Evolutionary conservation across 2,329 filamentous ascomycete species (phyloP).

Genomic region (Aspergillus chevalieri): DNA sequence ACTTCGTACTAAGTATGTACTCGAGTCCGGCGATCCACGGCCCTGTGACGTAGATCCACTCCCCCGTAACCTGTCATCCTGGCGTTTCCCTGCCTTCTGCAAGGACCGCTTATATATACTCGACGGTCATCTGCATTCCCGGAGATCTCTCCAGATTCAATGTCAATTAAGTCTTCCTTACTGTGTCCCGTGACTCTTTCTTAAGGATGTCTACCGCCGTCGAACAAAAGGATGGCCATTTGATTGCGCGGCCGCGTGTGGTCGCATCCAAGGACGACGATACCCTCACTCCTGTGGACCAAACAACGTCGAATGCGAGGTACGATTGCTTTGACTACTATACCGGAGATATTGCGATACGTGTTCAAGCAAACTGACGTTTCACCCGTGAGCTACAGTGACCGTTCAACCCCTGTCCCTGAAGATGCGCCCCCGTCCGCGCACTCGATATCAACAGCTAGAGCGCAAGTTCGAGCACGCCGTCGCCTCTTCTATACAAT

Average conservation of each 20-base stretch:
- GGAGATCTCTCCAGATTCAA: conserved; percentile 6
- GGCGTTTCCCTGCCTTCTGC: neutral
- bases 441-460: conserved; percentile 75
- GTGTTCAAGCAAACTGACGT: too few species aligned
- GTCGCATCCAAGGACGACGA: conserved; percentile 21
- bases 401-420: conserved; percentile 74
- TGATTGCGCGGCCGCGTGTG: conserved; percentile 29
- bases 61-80: neutral
- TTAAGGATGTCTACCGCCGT: conserved; percentile 27
- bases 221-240: conserved; percentile 18
- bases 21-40: neutral
- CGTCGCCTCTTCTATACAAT: conserved; percentile 87
- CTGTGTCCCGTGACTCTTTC: conserved; percentile 2
- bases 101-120: neutral
- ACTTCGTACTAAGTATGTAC: too few species aligned
- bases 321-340: conserved; percentile 6
- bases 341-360: too few species aligned
- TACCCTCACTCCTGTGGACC: conserved; percentile 22
- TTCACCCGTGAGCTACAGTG: conserved; percentile 45
- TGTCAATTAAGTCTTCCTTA: conserved; percentile 7
- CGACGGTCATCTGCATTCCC: neutral
- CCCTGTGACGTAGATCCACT: neutral
- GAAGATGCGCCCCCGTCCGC: conserved; percentile 89
- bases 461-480: conserved; percentile 74
- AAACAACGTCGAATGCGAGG: conserved; percentile 32